Conservation (phyloP, 2,329 filamentous ascomycete species). For the Harringtonia lauricola region DNA sequence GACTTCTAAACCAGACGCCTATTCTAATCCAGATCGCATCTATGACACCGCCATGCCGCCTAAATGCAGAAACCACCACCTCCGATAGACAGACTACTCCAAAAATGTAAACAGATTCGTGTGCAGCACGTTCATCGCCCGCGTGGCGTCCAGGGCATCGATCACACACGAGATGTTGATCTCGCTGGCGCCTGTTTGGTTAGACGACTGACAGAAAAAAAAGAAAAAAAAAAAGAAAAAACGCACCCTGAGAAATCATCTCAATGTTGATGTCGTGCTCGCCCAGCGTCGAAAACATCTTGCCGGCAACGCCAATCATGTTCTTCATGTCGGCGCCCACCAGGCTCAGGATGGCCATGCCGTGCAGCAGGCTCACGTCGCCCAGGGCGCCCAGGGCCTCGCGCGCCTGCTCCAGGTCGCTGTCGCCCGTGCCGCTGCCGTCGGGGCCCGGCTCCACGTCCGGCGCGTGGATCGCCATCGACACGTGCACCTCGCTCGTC, state of each 20-base stretch:
- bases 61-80: neutral
- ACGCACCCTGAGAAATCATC: conserved; percentile 94
- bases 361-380: conserved; percentile 77
- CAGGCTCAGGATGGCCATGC: conserved; percentile 92
- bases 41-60: neutral
- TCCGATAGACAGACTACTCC: conserved; percentile 37
- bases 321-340: conserved; percentile 97
- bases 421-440: conserved; percentile 13
- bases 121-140: conserved; percentile 92
- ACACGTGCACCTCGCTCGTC: conserved; percentile 92
- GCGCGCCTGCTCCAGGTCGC: conserved; percentile 40
- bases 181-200: conserved; percentile 70
- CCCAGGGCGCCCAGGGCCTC: conserved; percentile 67
- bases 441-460: conserved; percentile 36
- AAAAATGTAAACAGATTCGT: conserved; percentile 95
- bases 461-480: conserved; percentile 86
- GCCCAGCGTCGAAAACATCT: conserved; percentile 90
- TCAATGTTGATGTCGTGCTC: conserved; percentile 95
- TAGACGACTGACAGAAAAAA: neutral
- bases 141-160: conserved; percentile 77
- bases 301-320: conserved; percentile 86
- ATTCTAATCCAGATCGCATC: no score
- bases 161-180: conserved; percentile 99
- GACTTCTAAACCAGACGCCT: no score
- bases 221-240: conserved; percentile 13